A percentile compares a stretch with the other conserved stretches of the same genome.
phyloP scores from a whole-genome alignment of 1,284 basidiomycete species.

The Thelephora terrestris region DNA sequence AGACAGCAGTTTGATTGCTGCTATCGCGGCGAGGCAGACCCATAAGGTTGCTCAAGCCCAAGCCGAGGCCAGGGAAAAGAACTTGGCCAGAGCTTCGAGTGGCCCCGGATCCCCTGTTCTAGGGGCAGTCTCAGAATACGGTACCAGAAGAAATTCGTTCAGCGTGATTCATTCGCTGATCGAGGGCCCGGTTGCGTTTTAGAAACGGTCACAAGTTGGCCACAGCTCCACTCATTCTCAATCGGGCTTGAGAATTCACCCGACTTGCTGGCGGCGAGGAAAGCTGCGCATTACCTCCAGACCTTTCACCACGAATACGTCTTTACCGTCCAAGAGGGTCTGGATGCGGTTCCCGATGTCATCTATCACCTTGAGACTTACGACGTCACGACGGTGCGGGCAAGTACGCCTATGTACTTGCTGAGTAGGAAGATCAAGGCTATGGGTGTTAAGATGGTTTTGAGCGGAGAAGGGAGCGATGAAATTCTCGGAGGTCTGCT shows the following conservation, averaged over 20 bases:
- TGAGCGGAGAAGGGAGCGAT: constrained; percentile 96
- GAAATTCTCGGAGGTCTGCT: constrained; percentile 88
- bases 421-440: constrained; percentile 98
- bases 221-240: constrained; percentile 96
- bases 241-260: constrained; percentile 95
- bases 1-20: constrained; percentile 93
- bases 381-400: constrained; percentile 97
- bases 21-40: constrained; percentile 95
- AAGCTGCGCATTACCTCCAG: constrained; percentile 89
- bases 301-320: constrained; percentile 98
- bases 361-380: constrained; percentile 99
- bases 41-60: constrained; percentile 84
- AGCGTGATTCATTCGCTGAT: too few species aligned
- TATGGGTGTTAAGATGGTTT: constrained; percentile 99
- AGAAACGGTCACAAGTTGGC: constrained; percentile 84
- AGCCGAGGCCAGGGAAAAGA: constrained; percentile 56
- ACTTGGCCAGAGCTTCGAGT: constrained; percentile 40
- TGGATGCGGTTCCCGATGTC: constrained; percentile 95
- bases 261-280: constrained; percentile 89
- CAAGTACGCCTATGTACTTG: constrained; percentile 96
- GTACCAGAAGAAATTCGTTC: constrained; percentile 25
- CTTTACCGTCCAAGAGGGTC: constrained; percentile 96
- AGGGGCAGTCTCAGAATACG: constrained; percentile 37
- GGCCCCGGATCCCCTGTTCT: constrained; percentile 47
- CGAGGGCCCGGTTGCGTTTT: constrained; percentile 12